Conservation (phyloP, 2,329 filamentous ascomycete species). For the Aspergillus neoniger region DNA sequence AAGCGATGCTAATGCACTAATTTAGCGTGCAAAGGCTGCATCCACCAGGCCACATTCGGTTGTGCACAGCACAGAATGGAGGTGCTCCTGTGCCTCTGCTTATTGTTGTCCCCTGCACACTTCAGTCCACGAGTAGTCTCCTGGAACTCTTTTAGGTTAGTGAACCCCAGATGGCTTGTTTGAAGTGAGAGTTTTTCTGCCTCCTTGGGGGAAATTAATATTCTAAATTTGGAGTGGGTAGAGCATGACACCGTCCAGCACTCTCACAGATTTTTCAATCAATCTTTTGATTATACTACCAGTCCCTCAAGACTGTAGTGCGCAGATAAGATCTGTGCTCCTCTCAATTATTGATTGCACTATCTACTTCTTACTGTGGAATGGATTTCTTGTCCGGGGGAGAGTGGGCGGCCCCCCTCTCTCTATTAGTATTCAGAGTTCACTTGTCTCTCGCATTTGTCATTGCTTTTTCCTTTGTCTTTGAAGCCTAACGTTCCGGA, state of each 20-base stretch:
- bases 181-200: neutral
- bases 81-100: neutral
- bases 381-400: neutral
- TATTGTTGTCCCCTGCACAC: neutral
- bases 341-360: constrained; percentile 6
- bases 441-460: neutral
- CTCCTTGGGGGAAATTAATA: constrained; percentile 5
- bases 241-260: neutral
- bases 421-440: neutral
- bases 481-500: neutral
- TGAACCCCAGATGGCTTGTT: constrained; percentile 2
- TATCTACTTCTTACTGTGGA: neutral
- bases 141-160: neutral
- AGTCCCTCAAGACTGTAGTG: neutral
- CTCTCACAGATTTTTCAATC: neutral
- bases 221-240: constrained; percentile 6
- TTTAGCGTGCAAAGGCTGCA: constrained; percentile 1
- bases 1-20: constrained; percentile 1
- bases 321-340: constrained; percentile 6
- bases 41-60: neutral
- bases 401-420: neutral
- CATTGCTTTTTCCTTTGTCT: neutral
- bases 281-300: neutral
- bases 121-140: neutral
- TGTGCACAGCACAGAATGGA: neutral